Percentiles rank a stretch among this genome's conserved stretches.
phyloP scores from a whole-genome alignment of 2,329 filamentous ascomycete species.

The Monosporascus sp. region DNA sequence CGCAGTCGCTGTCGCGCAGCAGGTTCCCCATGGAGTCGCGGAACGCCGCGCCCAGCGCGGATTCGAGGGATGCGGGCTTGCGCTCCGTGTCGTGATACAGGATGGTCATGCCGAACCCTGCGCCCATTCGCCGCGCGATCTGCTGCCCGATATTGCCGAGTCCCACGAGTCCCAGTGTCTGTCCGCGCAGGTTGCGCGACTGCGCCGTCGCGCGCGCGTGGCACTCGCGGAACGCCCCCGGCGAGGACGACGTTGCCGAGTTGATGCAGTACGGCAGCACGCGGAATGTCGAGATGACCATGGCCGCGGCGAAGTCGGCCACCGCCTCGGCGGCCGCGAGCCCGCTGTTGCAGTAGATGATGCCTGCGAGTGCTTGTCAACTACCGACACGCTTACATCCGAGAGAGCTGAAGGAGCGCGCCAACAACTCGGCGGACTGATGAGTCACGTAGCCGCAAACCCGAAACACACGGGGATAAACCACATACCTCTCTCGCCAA shows the following conservation, averaged over 20 bases:
- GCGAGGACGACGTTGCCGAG: slow-evolving; percentile 40
- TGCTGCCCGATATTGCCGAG: slow-evolving; percentile 61
- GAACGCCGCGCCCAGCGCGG: slow-evolving; percentile 39
- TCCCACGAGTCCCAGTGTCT: slow-evolving; percentile 61
- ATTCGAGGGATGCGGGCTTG: slow-evolving; percentile 38
- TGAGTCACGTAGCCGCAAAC: too few relatives aligned
- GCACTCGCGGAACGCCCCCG: slow-evolving; percentile 46
- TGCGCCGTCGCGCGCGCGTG: slow-evolving; percentile 54
- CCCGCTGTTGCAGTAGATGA: slow-evolving; percentile 69
- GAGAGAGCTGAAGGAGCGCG: too few relatives aligned
- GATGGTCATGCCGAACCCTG: slow-evolving; percentile 62
- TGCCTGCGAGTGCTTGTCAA: slow-evolving; percentile 32
- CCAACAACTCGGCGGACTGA: too few relatives aligned
- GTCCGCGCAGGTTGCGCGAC: slow-evolving; percentile 58
- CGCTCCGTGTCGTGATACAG: slow-evolving; percentile 55
- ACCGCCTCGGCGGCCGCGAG: slow-evolving; percentile 67
- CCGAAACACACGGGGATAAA: not conserved
- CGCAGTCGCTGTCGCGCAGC: slow-evolving; percentile 49
- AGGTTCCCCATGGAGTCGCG: slow-evolving; percentile 47
- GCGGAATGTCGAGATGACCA: slow-evolving; percentile 65
- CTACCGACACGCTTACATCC: not conserved
- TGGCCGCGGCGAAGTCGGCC: slow-evolving; percentile 64
- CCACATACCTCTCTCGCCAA: slow-evolving; percentile 51
- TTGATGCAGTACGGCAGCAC: slow-evolving; percentile 58
- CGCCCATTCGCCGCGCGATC: slow-evolving; percentile 52